Evolutionary conservation across 2,329 filamentous ascomycete species (phyloP), one percentile per base, ranked within the genome.

Genomic region (Calonectria honghensis): DNA sequence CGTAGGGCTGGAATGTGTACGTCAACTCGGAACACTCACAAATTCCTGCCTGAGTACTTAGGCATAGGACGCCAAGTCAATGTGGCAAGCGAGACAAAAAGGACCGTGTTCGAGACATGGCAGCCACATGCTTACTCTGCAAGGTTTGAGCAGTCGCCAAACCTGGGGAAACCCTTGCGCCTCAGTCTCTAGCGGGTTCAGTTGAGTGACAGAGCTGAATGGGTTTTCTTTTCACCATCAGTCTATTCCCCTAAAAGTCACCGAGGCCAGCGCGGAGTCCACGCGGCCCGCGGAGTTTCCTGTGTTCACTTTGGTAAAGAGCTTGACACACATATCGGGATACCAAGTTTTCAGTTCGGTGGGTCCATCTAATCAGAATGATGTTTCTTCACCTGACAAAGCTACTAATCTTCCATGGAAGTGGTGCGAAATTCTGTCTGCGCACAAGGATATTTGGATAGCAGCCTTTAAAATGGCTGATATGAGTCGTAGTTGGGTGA

Each of bases 1-100:
- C 31, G 45, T n/a, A n/a, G 20, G 20, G n/a, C 18, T 48, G 64
- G 64, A 66, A 66, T 66, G 64, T n/a, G 16, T 6, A 10, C 31
- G 20, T 57, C 29, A 35, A n/a, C 52, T n/a, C 7, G 31, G 29
- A 31, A 57, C 52, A 35, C 13, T 32, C 3, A 6, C 20, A 9
- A 35, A 35, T 57, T 57, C 29, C 29, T 57, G 52, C 52, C 52
- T 57, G 52, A 20, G 24, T 35, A n/a, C 10, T 35, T n/a, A 57
- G 52, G 52, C 52, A 35, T 13, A 6, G 14, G 18, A 14, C 27
- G 27, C 27, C 27, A 54, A 35, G 29, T 35, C 52, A 6, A 35
- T 6, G 11, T 9, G 45, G 45, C 20, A 48, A 5, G 45, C 13
- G 10, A 48, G n/a, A 4, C 10, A 18, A 48, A 48, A 48, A 48